These are phyloP conservation scores for Penicillium canariense DNA, from an alignment of 495 filamentous ascomycete genomes.

Conservation along the genomic window DNA sequence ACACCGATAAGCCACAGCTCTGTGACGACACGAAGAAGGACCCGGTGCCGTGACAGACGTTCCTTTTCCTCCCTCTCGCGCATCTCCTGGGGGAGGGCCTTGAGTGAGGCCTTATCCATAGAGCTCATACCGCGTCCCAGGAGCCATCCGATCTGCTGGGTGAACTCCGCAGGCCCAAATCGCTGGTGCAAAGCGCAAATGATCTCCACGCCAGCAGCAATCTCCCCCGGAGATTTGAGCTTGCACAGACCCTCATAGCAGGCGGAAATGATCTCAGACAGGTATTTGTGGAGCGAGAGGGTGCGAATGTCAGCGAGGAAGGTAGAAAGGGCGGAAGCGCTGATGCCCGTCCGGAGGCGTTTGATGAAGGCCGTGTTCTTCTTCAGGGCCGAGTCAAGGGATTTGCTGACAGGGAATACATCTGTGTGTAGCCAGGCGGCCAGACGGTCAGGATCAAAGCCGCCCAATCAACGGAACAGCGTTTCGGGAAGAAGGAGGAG, in stretches of 20 bases:
- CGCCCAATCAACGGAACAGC: neutral
- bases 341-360: slow-evolving; percentile 86
- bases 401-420: slow-evolving; percentile 72
- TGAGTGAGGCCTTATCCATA: slow-evolving; percentile 83
- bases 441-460: slow-evolving; percentile 6
- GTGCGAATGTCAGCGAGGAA: slow-evolving; percentile 91
- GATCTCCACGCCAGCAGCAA: slow-evolving; percentile 87
- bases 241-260: slow-evolving; percentile 94
- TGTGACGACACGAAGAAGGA: slow-evolving; percentile 84
- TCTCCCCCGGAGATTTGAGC: slow-evolving; percentile 84
- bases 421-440: slow-evolving; percentile 47
- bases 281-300: slow-evolving; percentile 92
- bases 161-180: slow-evolving; percentile 89
- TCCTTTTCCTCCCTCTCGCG: slow-evolving; percentile 97
- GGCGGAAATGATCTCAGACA: slow-evolving; percentile 97
- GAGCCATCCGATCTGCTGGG: slow-evolving; percentile 86
- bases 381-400: slow-evolving; percentile 94
- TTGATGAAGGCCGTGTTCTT: slow-evolving; percentile 99
- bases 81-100: slow-evolving; percentile 72
- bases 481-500: neutral
- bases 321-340: slow-evolving; percentile 68
- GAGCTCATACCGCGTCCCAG: slow-evolving; percentile 90
- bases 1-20: slow-evolving; percentile 95
- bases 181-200: slow-evolving; percentile 93
- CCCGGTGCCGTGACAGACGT: slow-evolving; percentile 77